A percentile compares a stretch with the other conserved stretches of the same genome.
Evolutionary conservation across 192 early-diverging fungal species (phyloP).

Genomic region (Borealophlyctis nickersoniae): DNA sequence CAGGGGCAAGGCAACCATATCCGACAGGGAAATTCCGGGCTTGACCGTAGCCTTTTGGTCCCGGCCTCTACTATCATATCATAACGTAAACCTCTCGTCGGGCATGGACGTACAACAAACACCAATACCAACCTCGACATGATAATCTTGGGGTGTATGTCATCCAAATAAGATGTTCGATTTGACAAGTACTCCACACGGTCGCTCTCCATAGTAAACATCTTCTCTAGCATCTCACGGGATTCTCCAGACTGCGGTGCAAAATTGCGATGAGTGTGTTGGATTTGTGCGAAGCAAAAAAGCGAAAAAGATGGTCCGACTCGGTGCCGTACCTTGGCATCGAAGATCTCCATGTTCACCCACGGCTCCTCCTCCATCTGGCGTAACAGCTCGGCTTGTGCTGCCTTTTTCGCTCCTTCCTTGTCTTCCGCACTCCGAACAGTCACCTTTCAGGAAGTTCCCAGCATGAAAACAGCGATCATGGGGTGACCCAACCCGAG

Average conservation of each 20-base stretch:
- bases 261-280: background rate
- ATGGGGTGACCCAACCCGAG: background rate
- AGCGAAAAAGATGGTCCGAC: too few species aligned
- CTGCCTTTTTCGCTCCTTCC: constrained; percentile 29
- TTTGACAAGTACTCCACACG: constrained; percentile 8
- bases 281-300: background rate
- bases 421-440: constrained; percentile 38
- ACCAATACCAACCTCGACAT: background rate
- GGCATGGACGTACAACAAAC: too few species aligned
- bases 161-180: constrained; percentile 18
- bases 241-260: constrained; percentile 13
- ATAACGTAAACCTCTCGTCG: too few species aligned
- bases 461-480: constrained; percentile 4
- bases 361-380: constrained; percentile 31
- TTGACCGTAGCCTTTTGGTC: background rate
- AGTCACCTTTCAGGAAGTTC: constrained; percentile 11
- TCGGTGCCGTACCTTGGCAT: constrained; percentile 12
- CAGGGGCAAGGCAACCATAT: constrained; percentile 29
- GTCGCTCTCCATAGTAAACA: background rate
- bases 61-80: background rate
- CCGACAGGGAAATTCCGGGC: constrained; percentile 20
- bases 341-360: constrained; percentile 12
- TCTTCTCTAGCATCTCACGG: background rate
- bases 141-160: constrained; percentile 9
- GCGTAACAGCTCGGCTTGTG: constrained; percentile 23